phyloP scores from a whole-genome alignment of 345 rosid species.

The Populus simonii region DNA sequence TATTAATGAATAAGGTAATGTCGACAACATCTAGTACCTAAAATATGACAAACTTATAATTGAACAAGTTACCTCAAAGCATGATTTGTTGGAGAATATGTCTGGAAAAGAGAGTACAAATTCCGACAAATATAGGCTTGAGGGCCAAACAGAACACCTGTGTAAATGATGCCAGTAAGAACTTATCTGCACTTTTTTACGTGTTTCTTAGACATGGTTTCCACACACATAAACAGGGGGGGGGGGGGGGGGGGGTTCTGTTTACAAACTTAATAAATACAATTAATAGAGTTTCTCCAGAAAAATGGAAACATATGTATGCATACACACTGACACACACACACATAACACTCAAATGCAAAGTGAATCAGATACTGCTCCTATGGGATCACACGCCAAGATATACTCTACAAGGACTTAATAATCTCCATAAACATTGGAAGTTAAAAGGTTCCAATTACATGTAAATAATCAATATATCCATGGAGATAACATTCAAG shows the following conservation, averaged over 20 bases:
- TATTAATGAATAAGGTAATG: neutral
- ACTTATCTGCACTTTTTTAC: neutral
- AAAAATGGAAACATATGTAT: neutral
- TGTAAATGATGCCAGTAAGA: conserved; percentile 13
- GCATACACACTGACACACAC: neutral
- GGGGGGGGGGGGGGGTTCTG: neutral
- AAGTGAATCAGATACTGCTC: neutral
- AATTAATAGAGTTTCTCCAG: neutral
- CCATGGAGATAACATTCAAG: neutral
- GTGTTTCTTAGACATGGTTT: neutral
- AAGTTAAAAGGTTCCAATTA: neutral
- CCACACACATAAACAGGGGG: neutral
- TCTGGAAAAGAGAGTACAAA: conserved; percentile 68
- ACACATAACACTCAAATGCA: neutral
- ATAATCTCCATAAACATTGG: neutral
- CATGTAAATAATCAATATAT: neutral
- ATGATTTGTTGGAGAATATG: conserved; percentile 51
- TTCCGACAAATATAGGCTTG: conserved; percentile 74
- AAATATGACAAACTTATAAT: neutral
- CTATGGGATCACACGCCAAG: neutral
- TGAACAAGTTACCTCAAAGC: conserved; percentile 64
- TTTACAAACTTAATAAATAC: neutral
- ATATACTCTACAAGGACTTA: too few species aligned
- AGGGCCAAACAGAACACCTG: conserved; percentile 90
- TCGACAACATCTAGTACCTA: neutral